Conservation (phyloP, 306 rosid species). For the Glycine tomentella region DNA sequence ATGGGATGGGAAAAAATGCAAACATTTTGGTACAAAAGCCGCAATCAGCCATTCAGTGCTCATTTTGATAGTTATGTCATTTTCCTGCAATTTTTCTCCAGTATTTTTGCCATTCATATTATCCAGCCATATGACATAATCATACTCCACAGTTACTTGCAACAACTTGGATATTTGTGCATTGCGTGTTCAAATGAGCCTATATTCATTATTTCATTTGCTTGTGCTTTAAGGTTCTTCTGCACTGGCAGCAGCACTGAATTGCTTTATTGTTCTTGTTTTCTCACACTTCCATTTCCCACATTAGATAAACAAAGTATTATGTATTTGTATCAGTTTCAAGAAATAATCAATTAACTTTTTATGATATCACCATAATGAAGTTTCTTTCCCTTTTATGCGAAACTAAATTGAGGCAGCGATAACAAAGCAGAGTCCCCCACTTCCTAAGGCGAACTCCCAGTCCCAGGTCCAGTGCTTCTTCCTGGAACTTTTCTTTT, state of each 20-base stretch:
- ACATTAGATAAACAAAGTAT: constrained; percentile 17
- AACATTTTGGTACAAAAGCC: too few relatives aligned
- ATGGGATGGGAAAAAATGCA: too few relatives aligned
- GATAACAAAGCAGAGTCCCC: constrained; percentile 37
- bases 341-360: too few relatives aligned
- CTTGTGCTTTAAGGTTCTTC: constrained; percentile 66
- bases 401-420: not conserved
- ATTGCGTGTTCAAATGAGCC: constrained; percentile 62
- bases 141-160: not conserved
- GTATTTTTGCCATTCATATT: not conserved
- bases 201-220: constrained; percentile 41
- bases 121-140: constrained; percentile 46
- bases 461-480: not conserved
- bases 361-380: too few relatives aligned
- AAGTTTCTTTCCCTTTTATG: not conserved
- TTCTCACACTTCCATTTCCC: constrained; percentile 49
- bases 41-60: too few relatives aligned
- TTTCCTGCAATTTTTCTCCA: not conserved
- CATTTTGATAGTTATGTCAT: not conserved
- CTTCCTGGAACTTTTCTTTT: not conserved
- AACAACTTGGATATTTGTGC: constrained; percentile 54
- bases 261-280: constrained; percentile 41
- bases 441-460: constrained; percentile 50
- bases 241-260: constrained; percentile 45
- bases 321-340: too few relatives aligned